Evolutionary conservation across 108 stramenopile genomes (phyloP), one percentile per base, ranked within the genome.

Genomic region (Conticribra guillardii): DNA sequence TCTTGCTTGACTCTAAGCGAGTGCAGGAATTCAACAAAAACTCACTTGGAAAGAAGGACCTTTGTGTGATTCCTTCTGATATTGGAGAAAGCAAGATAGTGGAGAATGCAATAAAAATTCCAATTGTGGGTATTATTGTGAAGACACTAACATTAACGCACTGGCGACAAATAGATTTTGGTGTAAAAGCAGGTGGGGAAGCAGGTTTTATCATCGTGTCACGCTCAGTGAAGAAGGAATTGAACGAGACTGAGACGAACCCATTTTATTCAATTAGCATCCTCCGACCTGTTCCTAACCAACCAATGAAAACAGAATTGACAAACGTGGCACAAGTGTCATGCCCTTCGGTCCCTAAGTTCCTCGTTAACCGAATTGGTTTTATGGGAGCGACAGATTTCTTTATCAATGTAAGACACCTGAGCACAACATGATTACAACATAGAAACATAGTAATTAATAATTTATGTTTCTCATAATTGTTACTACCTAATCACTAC

Each of bases 401-500:
- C 45, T 59, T 69, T 60, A 18, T 16, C 26, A 60, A 60, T 51
- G 16, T 69, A 21, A 47, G 58, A 8, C 50, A 47, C 51, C 27
- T 66, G 65, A 24, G 23, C 30, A 21, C 2, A 7, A 28, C 15
- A 26, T 14, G 27, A 55, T 8, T 26, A 14, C 4, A 28, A 14
- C 26, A 55, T 4, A 7, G 27, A 4, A 26, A 28, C 54, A 27
- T 55, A 28, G 26, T 14, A 55, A 28, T 15, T 16, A 16, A 28
- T 8, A 4, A 26, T 8, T 22, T 28, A 7, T 22, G 14, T 55
- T 55, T 7, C 11, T 55, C 23, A 16, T 55, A 21, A 51, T 51
- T n/a, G 16, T 46, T 17, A 41, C 61, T 79, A 85, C 54, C 80
- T 85, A 14, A 63, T 67, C 17, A 84, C 77, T 2, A 79, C 74